Percentiles rank a stretch among this genome's conserved stretches.
Evolutionary conservation across 805 yeast species (phyloP).

Genomic region (Barnettozyma botsteinii): DNA sequence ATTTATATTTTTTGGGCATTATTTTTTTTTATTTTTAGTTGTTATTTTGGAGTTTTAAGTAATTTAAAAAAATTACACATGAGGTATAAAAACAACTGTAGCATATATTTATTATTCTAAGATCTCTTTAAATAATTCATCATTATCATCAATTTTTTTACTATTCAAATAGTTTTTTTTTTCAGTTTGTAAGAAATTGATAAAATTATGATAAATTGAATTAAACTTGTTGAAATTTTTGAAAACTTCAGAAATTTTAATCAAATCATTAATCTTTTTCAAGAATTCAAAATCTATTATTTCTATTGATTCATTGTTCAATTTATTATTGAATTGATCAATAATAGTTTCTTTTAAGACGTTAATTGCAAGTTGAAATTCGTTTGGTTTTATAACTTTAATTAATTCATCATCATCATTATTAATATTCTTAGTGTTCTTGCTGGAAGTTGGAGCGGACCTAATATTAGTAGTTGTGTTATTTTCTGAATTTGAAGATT

Average conservation of each 20-base stretch:
- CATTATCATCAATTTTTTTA: constrained; percentile 21
- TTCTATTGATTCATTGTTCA: constrained; percentile 23
- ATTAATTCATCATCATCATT: constrained; percentile 6
- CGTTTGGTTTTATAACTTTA: constrained; percentile 26
- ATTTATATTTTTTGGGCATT: too few species aligned
- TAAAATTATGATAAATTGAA: constrained; percentile 44
- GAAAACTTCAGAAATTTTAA: constrained; percentile 46
- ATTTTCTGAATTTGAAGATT: not conserved
- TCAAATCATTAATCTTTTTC: constrained; percentile 41
- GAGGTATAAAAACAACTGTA: too few species aligned
- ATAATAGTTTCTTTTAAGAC: constrained; percentile 41
- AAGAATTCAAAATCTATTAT: constrained; percentile 32
- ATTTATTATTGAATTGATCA: constrained; percentile 31
- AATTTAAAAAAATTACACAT: too few species aligned
- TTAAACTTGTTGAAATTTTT: constrained; percentile 46
- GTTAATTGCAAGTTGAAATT: constrained; percentile 35
- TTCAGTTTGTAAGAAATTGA: constrained; percentile 34
- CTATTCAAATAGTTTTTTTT: constrained; percentile 29
- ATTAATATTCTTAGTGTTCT: too few species aligned
- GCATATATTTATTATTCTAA: not conserved
- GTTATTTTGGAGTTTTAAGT: too few species aligned
- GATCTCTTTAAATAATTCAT: constrained; percentile 18
- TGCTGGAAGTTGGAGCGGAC: constrained; percentile 21
- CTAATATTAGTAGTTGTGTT: constrained; percentile 3
- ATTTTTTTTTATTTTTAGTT: too few species aligned